phyloP scores from a whole-genome alignment of 345 rosid genomes.

The Eucalyptus decipiens region DNA sequence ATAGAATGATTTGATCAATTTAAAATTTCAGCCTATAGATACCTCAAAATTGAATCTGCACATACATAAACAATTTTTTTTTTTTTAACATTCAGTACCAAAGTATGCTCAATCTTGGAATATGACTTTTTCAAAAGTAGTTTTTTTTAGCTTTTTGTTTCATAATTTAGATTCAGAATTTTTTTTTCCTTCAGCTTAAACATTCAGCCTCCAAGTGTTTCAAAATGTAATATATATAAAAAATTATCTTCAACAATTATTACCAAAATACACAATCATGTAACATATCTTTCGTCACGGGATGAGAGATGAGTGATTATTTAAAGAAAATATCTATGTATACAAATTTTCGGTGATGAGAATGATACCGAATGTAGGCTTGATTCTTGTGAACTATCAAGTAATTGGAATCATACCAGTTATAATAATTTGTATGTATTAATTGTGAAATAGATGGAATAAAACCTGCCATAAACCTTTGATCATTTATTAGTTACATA shows the following conservation, averaged over 20 bases:
- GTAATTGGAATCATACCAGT: not conserved
- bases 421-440: not conserved
- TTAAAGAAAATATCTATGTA: too few species aligned
- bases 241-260: too few species aligned
- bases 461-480: not conserved
- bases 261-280: not conserved
- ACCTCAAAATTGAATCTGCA: too few species aligned
- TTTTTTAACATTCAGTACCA: not conserved
- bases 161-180: not conserved
- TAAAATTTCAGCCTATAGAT: too few species aligned
- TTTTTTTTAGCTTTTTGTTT: too few species aligned
- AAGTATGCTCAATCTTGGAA: not conserved
- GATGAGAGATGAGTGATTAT: not conserved
- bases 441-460: not conserved
- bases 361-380: not conserved
- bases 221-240: too few species aligned
- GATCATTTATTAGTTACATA: too few species aligned
- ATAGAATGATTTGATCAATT: too few species aligned
- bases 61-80: not conserved
- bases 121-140: not conserved
- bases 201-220: too few species aligned
- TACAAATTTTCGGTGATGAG: not conserved
- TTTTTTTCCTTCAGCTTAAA: too few species aligned
- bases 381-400: not conserved
- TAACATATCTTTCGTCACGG: too few species aligned